Evolutionary conservation across 495 filamentous ascomycete species (phyloP), one percentile per base, ranked within the genome.

Genomic region (Penicillium silybi): DNA sequence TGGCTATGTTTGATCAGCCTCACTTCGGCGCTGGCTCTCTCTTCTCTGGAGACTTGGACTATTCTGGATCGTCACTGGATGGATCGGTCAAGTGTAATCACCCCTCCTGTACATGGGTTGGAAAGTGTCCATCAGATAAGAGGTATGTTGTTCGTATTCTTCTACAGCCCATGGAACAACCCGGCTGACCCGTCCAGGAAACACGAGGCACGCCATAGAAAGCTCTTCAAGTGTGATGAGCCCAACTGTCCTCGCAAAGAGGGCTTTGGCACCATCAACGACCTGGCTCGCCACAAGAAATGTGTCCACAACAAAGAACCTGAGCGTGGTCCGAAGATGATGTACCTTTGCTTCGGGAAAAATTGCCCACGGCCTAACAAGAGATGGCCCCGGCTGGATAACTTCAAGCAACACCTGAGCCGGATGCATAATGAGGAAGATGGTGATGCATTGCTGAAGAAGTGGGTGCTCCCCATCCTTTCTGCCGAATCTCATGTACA

Each of bases 341-440:
- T 77, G 16, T 96, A 82, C 54, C 78, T 79, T 54, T 96, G 91
- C 61, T 72, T 74, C 48, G 76, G 86, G 6, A 76, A 68, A 41
- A 64, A 72, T 44, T 95, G 92, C 58, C 75, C 74, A 23, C 82
- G 78, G 18, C 84, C 81, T 46, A 72, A 78, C 16, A 97, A 97
- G 70, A 73, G 78, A 39, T 97, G 92, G 89, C 91, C 89, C 9
- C 82, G 93, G 7, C 67, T 87, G 45, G 93, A 98, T 66, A 98
- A 98, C 57, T 98, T 97, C 68, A 85, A 84, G 61, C 85, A 87
- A 49, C 93, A 98, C 59, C 75, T 95, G 40, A 79, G 77, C 50
- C 82, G 87, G n/a, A 85, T 93, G 62, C 92, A 98, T 68, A 62
- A 66, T 18, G 74, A 79, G 4, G 71, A 79, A 27, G 73, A 85